A percentile compares a stretch with the other conserved stretches of the same genome.
These are phyloP conservation scores for Arthrobotrys conoides DNA, from an alignment of 2,329 filamentous ascomycete species.

Conservation along the genomic window DNA sequence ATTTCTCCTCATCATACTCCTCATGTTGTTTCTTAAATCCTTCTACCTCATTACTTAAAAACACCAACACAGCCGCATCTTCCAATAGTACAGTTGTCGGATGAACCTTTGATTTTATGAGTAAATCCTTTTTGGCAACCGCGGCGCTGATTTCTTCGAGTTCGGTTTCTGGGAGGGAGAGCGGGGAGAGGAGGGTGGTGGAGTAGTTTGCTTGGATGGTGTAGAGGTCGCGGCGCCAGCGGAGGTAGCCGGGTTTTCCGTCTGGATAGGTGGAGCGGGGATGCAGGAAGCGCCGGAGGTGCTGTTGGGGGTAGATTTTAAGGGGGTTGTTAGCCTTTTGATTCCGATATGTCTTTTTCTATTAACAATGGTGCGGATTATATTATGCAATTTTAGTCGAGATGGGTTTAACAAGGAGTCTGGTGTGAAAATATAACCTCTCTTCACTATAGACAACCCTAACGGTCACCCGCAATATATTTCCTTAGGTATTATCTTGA, in stretches of 20 bases:
- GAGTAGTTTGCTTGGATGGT: slow-evolving; percentile 46
- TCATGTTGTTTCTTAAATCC: slow-evolving; percentile 47
- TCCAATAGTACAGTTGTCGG: slow-evolving; percentile 39
- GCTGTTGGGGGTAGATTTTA: not conserved
- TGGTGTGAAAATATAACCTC: too few species aligned
- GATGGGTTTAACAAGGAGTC: too few species aligned
- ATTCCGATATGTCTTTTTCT: not conserved
- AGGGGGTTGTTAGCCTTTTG: not conserved
- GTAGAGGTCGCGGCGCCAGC: slow-evolving; percentile 56
- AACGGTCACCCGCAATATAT: too few species aligned
- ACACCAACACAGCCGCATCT: slow-evolving; percentile 48
- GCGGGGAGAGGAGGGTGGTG: slow-evolving; percentile 40
- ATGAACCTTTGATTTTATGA: slow-evolving; percentile 48
- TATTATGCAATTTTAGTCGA: too few species aligned
- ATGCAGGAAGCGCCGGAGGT: slow-evolving; percentile 54
- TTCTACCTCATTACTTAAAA: slow-evolving; percentile 46
- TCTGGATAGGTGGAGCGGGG: slow-evolving; percentile 49
- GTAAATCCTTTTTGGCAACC: slow-evolving; percentile 40
- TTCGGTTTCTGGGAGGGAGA: slow-evolving; percentile 33
- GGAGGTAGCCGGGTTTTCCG: slow-evolving; percentile 49
- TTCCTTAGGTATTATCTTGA: too few species aligned
- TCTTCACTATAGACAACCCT: too few species aligned
- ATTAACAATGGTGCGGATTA: too few species aligned
- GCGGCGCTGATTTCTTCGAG: slow-evolving; percentile 35
- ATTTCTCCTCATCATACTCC: slow-evolving; percentile 52